Percentiles rank a stretch among this genome's conserved stretches.
phyloP scores from a whole-genome alignment of 345 rosid genomes.

The Dimocarpus longan region DNA sequence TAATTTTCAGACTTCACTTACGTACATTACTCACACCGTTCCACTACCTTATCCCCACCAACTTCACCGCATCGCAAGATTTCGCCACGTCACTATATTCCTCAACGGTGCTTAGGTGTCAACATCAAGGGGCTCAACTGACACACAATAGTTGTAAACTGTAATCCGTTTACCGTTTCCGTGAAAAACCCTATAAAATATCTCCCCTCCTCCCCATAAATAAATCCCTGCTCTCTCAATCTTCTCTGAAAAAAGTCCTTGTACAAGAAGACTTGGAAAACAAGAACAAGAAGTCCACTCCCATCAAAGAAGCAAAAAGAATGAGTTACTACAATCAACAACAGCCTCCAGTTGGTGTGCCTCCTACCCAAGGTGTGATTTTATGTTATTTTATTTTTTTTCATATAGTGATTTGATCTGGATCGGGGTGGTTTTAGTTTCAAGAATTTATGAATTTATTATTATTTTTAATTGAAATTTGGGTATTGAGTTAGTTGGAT shows the following conservation, averaged over 20 bases:
- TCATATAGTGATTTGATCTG: not conserved
- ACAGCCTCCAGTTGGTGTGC: slow-evolving; percentile 85
- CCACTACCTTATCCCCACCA: not conserved
- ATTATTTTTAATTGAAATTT: not conserved
- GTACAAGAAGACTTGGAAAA: not conserved
- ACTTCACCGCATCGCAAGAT: not conserved
- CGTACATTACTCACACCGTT: not conserved
- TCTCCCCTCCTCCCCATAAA: not conserved
- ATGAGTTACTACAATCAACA: slow-evolving; percentile 93
- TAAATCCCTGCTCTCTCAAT: not conserved
- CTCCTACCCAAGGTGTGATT: slow-evolving; percentile 82
- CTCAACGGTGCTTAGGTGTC: not conserved
- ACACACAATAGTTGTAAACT: not conserved
- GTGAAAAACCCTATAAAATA: not conserved
- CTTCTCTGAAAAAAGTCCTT: not conserved
- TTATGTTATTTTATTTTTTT: not conserved
- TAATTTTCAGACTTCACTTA: not conserved
- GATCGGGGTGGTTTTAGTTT: not conserved
- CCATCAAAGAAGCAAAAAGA: not conserved
- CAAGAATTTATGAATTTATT: not conserved
- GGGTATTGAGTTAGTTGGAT: slow-evolving; percentile 7
- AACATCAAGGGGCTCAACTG: not conserved
- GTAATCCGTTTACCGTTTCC: not conserved
- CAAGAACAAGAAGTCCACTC: not conserved
- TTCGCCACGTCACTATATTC: not conserved